Base-by-base conservation (phyloP, 2,329 filamentous ascomycete genomes). In the Lachnellula hyalina region DNA sequence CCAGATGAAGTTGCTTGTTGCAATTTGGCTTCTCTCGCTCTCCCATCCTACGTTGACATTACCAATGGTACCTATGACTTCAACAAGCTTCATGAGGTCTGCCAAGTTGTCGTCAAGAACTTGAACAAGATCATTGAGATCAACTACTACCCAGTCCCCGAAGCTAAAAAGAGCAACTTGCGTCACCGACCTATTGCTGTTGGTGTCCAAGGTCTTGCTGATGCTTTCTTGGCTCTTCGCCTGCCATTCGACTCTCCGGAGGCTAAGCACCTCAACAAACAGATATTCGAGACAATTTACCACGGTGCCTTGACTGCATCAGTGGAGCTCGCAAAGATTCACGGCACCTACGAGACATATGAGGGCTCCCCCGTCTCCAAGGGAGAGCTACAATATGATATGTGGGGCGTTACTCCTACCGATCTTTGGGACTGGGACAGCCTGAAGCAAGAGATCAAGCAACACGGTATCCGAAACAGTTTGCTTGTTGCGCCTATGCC, bases 271-370 rank as follows among this genome's bases (percentile, higher is more conserved):
- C 83, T 99, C 69, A 99, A 99, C 81, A 92, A 88, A 69, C 91
- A 99, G 74, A 97, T 99, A 73, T 99, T 99, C 63, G 94, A 99
- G 81, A 99, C 94, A 61, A 96, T 99, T 74, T 99, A 99, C 77
- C 94, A 99, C 72, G 94, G 87, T 71, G 90, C 91, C 54, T 78
- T 97, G 60, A 96, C 92, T 53, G 87, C 90, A 21, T 99, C 94
- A 0, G 85, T 88, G 69, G 85, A 96, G 55, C 77, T 97, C 62
- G 90, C 94, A 59, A 87, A 90, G 78, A 78, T 87, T 63, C 75
- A 92, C 55, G 94, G 94, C 4, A 74, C 91, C 5, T 99, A 99
- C 74, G 81, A 86, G 64, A 91, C 91, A 3, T 99, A 96, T 71
- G 83, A 93, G 71, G 94, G 94, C 59, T 96, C 90, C 28, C 94